Evolutionary conservation across 192 early-diverging fungal species (phyloP).

Genomic region (Coemansia sp.): DNA sequence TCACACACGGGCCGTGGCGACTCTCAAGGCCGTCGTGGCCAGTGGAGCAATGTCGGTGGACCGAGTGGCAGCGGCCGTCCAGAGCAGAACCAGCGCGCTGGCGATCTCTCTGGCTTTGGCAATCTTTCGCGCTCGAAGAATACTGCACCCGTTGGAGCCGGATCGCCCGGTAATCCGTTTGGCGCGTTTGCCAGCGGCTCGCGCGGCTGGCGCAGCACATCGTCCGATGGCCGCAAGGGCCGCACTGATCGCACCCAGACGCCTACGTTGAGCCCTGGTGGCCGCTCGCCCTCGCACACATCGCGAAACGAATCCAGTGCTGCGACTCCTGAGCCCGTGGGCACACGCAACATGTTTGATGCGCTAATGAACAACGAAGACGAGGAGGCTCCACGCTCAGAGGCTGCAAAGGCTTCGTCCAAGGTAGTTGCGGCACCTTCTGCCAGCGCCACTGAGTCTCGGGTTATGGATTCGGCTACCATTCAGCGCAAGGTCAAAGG

Average conservation of each 20-base stretch:
- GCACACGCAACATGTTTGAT: slow-evolving; percentile 51
- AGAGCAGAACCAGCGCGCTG: slow-evolving; percentile 58
- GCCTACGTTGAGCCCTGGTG: slow-evolving; percentile 27
- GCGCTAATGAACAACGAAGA: slow-evolving; percentile 46
- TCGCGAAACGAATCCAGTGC: slow-evolving; percentile 50
- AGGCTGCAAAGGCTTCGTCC: slow-evolving; percentile 25
- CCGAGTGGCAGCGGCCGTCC: slow-evolving; percentile 64
- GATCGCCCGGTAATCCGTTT: slow-evolving; percentile 33
- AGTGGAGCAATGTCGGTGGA: slow-evolving; percentile 64
- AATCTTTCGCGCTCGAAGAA: slow-evolving; percentile 62
- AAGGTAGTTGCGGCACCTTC: slow-evolving; percentile 22
- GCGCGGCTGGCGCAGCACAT: slow-evolving; percentile 43
- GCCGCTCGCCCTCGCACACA: slow-evolving; percentile 49
- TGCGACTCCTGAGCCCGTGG: slow-evolving; percentile 49
- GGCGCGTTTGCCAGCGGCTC: slow-evolving; percentile 52
- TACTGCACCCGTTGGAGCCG: neutral
- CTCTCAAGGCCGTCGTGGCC: slow-evolving; percentile 57
- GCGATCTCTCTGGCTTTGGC: slow-evolving; percentile 77
- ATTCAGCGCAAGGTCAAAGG: slow-evolving; percentile 55
- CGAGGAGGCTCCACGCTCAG: slow-evolving; percentile 45
- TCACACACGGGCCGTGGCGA: slow-evolving; percentile 63
- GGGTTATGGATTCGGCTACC: slow-evolving; percentile 53
- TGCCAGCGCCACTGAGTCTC: slow-evolving; percentile 15
- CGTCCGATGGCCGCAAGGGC: slow-evolving; percentile 39
- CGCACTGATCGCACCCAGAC: slow-evolving; percentile 33